Evolutionary conservation across 1,284 basidiomycete genomes (phyloP).

Genomic region (Boletus mariae): DNA sequence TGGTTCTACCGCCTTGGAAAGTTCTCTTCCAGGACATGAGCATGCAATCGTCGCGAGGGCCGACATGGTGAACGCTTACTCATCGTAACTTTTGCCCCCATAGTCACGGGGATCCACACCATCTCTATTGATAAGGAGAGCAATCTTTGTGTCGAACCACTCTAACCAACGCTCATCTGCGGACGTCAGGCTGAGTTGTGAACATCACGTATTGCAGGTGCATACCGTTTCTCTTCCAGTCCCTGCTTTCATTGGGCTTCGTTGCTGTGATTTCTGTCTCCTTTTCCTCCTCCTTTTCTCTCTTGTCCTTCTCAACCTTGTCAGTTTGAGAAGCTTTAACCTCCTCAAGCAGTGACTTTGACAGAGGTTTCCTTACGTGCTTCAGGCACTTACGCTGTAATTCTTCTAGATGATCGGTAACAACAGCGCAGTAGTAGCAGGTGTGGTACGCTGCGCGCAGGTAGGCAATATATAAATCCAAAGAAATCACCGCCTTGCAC

Average conservation of each 20-base stretch:
- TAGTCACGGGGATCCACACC: slow-evolving; percentile 82
- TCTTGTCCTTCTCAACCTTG: slow-evolving; percentile 38
- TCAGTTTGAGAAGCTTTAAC: slow-evolving; percentile 45
- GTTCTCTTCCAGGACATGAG: slow-evolving; percentile 53
- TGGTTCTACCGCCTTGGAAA: slow-evolving; percentile 71
- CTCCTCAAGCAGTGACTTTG: slow-evolving; percentile 56
- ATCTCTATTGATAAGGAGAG: slow-evolving; percentile 70
- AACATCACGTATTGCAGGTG: slow-evolving; percentile 9
- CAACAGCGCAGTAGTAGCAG: slow-evolving; percentile 94
- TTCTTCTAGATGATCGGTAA: slow-evolving; percentile 90
- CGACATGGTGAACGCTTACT: slow-evolving; percentile 51
- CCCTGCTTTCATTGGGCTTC: slow-evolving; percentile 42
- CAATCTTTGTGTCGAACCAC: slow-evolving; percentile 80
- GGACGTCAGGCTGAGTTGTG: slow-evolving; percentile 14
- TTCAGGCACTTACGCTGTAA: slow-evolving; percentile 89
- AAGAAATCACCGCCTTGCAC: slow-evolving; percentile 61
- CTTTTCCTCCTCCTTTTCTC: slow-evolving; percentile 36
- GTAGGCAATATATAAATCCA: slow-evolving; percentile 85
- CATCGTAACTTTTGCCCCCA: slow-evolving; percentile 84
- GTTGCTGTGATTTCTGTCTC: slow-evolving; percentile 19
- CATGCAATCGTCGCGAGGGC: slow-evolving; percentile 7
- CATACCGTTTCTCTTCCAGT: slow-evolving; percentile 70
- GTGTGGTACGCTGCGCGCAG: slow-evolving; percentile 82
- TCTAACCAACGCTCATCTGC: slow-evolving; percentile 85
- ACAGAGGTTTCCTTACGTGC: slow-evolving; percentile 77